Conservation (phyloP, 2,329 filamentous ascomycete species). For the Canariomyces notabilis region DNA sequence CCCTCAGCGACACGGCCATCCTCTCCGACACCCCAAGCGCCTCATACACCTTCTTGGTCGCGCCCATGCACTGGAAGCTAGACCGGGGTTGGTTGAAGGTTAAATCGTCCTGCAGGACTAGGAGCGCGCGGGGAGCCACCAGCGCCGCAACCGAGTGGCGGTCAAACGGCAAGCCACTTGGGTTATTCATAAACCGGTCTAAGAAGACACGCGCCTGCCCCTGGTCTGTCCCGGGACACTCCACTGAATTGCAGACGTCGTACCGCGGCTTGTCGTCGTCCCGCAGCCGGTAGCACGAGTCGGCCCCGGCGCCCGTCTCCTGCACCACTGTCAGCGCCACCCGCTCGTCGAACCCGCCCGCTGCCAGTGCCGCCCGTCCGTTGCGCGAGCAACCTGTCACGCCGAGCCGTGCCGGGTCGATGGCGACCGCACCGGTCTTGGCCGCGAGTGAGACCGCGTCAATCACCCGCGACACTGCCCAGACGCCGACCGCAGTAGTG, state of each 20-base stretch:
- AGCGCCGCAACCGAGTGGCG: conserved; percentile 52
- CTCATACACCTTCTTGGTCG: conserved; percentile 45
- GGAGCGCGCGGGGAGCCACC: conserved; percentile 48
- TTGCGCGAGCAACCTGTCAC: conserved; percentile 58
- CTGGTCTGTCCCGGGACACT: conserved; percentile 51
- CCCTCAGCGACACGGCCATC: conserved; percentile 50
- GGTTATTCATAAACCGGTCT: conserved; percentile 43
- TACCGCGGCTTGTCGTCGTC: conserved; percentile 39
- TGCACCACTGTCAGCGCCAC: conserved; percentile 55
- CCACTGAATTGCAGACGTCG: conserved; percentile 12
- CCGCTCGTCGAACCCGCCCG: conserved; percentile 50
- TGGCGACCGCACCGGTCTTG: conserved; percentile 31
- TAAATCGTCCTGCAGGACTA: conserved; percentile 50
- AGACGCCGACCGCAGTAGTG: conserved; percentile 54
- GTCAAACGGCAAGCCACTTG: conserved; percentile 44
- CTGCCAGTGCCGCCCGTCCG: conserved; percentile 55
- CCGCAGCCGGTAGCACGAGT: conserved; percentile 53
- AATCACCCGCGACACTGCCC: conserved; percentile 53
- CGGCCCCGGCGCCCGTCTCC: conserved; percentile 54
- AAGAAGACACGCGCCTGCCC: conserved; percentile 32
- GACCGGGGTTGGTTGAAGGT: conserved; percentile 51
- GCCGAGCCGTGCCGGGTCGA: conserved; percentile 43
- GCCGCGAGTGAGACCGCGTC: conserved; percentile 47
- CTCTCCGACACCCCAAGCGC: conserved; percentile 44
- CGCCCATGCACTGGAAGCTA: conserved; percentile 51